Evolutionary conservation across 495 filamentous ascomycete species (phyloP).

Genomic region (Lasiosphaeria miniovina): DNA sequence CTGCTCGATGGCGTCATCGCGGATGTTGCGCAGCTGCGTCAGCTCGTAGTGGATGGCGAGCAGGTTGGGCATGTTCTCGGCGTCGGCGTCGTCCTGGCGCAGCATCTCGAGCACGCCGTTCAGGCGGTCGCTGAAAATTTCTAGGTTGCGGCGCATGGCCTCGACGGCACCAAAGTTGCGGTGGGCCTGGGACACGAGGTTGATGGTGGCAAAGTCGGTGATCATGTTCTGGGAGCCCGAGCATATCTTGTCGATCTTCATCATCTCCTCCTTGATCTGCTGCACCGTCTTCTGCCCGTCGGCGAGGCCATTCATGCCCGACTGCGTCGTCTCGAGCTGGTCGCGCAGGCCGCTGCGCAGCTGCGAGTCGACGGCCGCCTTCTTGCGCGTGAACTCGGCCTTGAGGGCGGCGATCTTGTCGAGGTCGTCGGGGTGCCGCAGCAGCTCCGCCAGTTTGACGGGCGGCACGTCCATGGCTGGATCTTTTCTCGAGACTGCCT

Average conservation of each 20-base stretch:
- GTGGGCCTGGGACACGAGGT: conserved; percentile 87
- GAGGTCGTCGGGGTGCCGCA: conserved; percentile 76
- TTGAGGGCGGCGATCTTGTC: conserved; percentile 91
- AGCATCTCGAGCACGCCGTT: conserved; percentile 71
- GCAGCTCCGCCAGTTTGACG: conserved; percentile 70
- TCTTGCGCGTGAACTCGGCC: conserved; percentile 92
- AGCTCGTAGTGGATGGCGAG: conserved; percentile 86
- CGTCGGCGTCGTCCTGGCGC: conserved; percentile 74
- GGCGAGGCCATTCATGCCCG: conserved; percentile 78
- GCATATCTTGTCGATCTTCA: conserved; percentile 96
- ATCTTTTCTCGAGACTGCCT: conserved; percentile 4
- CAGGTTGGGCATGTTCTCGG: conserved; percentile 88
- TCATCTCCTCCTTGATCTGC: conserved; percentile 93
- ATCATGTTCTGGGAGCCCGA: conserved; percentile 95
- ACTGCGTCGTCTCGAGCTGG: conserved; percentile 88
- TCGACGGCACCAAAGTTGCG: conserved; percentile 90
- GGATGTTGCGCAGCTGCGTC: conserved; percentile 85
- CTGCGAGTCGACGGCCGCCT: conserved; percentile 82
- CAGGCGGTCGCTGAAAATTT: conserved; percentile 76
- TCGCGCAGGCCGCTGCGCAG: conserved; percentile 82
- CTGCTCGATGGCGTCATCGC: conserved; percentile 95
- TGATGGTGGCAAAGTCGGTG: conserved; percentile 94
- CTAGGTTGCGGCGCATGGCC: conserved; percentile 84
- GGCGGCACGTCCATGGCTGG: conserved; percentile 50
- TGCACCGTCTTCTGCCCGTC: conserved; percentile 86